Evolutionary conservation across 1,139 yeast genomes (phyloP).

Genomic region (Blastobotrys malaysiensis): DNA sequence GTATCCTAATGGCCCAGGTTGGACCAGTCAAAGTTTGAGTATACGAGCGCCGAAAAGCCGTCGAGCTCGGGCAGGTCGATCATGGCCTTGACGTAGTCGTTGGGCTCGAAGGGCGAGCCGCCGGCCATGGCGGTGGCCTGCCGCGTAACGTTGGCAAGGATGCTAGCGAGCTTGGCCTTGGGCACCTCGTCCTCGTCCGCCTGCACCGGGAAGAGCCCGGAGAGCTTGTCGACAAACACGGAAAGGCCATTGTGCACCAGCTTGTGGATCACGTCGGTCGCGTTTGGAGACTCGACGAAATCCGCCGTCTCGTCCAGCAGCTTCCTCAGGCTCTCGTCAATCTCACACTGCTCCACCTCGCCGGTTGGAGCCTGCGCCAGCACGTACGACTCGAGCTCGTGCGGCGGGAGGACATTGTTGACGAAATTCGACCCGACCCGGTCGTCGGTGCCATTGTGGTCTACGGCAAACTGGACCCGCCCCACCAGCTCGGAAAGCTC

Average conservation of each 20-base stretch:
- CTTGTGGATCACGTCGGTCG: constrained; percentile 35
- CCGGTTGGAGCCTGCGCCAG: constrained; percentile 33
- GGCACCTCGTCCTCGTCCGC: constrained; percentile 25
- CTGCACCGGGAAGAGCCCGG: constrained; percentile 26
- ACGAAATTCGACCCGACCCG: constrained; percentile 22
- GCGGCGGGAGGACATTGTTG: constrained; percentile 37
- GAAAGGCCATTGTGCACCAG: constrained; percentile 36
- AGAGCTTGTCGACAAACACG: constrained; percentile 29
- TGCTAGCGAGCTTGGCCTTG: constrained; percentile 53
- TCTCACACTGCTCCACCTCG: constrained; percentile 5
- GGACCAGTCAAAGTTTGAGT: constrained; percentile 64
- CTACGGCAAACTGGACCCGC: constrained; percentile 40
- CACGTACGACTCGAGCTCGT: constrained; percentile 37
- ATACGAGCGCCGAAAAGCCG: constrained; percentile 85
- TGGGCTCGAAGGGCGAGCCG: constrained; percentile 43
- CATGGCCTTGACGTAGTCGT: constrained; percentile 44
- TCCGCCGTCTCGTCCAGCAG: constrained; percentile 49
- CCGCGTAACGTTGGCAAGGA: constrained; percentile 60
- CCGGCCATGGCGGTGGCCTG: constrained; percentile 56
- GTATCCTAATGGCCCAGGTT: constrained; percentile 13
- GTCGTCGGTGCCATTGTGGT: constrained; percentile 25
- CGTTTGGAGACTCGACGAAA: constrained; percentile 42
- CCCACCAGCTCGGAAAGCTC: constrained; percentile 51
- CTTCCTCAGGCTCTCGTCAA: constrained; percentile 23
- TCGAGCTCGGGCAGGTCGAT: constrained; percentile 59